Base-by-base conservation (phyloP, 345 rosid genomes). In the Syzygium aqueum region DNA sequence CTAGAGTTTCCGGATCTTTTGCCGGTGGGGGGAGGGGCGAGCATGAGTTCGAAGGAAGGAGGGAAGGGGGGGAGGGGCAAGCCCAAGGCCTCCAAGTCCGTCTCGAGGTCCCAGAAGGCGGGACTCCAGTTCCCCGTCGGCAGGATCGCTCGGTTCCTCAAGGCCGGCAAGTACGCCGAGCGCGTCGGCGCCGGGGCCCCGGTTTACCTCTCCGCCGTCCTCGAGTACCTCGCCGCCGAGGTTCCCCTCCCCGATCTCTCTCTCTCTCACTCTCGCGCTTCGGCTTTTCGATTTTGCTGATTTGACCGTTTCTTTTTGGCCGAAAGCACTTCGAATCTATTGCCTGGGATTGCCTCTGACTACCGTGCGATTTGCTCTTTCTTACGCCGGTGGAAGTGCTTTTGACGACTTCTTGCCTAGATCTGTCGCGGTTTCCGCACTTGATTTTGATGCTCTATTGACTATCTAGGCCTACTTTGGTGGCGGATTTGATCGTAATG, bases 121-220 rank as follows among this genome's bases (percentile, higher is more conserved):
- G 87, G 87, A 21, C 87, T 85, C n/a, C 87, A 85, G 87, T 85
- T 85, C 53, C 87, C 87, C 23, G 87, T 85, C 25, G 87, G 87
- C 46, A 85, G 87, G 87, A 85, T 85, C 54, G 87, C 87, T 19
- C 87, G 87, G 33, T 85, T 85, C 51, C 78, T 85, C 53, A 85
- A 85, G 54, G 87, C 87, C 25, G 87, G 87, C 51, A 85, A 85
- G 82, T 85, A 85, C 78, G 87, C 87, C 65, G 87, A 85, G 83
- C 87, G 87, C 46, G 87, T 85, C 30, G 87, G 87, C 40, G 87
- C 87, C 82, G 87, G 87, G 0, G 87, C 87, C n/a, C 87, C 87
- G 23, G 87, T 85, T 8, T 85, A 85, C 54, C 87, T 85, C 21
- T 85, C 87, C 5, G 87, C 87, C 50, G 87, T 85, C 57, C 87